Base-by-base conservation (phyloP, 31 red algal species). In the Odonthalia washingtoniensis region DNA sequence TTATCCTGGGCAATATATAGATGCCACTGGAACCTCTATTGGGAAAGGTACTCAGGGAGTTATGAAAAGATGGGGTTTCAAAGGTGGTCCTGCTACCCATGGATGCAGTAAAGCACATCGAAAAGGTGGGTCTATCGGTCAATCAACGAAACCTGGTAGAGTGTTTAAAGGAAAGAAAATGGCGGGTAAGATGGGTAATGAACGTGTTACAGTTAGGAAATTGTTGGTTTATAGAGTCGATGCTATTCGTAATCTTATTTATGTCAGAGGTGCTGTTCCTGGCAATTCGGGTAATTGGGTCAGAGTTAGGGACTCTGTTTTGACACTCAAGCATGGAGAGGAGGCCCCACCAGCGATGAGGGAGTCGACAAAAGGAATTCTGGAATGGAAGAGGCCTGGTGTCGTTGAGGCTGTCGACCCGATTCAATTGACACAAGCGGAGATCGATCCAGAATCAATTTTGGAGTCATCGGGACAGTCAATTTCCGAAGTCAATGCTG, bases 1-100 rank as follows among this genome's bases (percentile, higher is more conserved):
- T 82, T 86, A 78, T 0, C 63, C 89, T 3, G 98, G 98, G 32
- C 98, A 99, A 78, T 89, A 94, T 38, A 78, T 99, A 21, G 98
- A 99, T 78, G 95, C 97, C 33, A 88, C 72, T 2, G 98, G 98
- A 41, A 95, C 88, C 34, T 92, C 89, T 14, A 97, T 93, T 21
- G 98, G 98, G 60, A 99, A 99, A 83, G 98, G 98, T 31, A 93
- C 91, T 34, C 98, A 99, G 81, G 98, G 98, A 38, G 89, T 91
- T 18, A 95, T 99, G 91, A 99, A 96, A 70, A 90, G 98, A 31
- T 95, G 93, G 92, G 95, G 95, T 1, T 99, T 99, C 88, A 46
- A 75, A 4, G 98, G 98, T 39, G 88, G 79, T 31, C 86, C 89
- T 46, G 93, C 93, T 3, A 74, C 87, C 27, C 98, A 99, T 63